These are phyloP conservation scores for Tricholoma saponaceum DNA, from an alignment of 768 basidiomycete species.

Conservation along the genomic window DNA sequence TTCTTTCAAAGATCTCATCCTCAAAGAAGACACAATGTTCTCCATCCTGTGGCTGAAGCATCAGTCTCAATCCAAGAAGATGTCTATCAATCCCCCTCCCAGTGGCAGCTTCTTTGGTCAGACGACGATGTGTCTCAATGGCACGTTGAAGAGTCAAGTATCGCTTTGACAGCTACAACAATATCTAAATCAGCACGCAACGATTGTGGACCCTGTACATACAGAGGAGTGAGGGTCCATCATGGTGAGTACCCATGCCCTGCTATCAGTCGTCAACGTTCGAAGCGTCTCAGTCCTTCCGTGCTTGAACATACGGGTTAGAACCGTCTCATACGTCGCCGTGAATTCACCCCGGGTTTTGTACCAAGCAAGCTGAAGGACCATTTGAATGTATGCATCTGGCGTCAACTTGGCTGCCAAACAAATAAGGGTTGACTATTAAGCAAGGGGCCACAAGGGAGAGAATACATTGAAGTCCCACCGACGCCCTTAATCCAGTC, in stretches of 20 bases:
- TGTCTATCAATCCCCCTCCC: constrained; percentile 90
- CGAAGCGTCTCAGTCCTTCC: constrained; percentile 92
- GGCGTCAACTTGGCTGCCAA: constrained; percentile 44
- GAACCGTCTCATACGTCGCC: constrained; percentile 90
- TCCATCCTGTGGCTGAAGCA: constrained; percentile 51
- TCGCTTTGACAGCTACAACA: constrained; percentile 27
- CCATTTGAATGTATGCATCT: constrained; percentile 90
- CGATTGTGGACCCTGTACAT: constrained; percentile 16
- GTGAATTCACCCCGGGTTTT: constrained; percentile 71
- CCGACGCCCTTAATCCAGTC: constrained; percentile 82
- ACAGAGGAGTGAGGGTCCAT: constrained; percentile 47
- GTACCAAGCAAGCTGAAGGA: constrained; percentile 89
- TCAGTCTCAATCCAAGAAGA: constrained; percentile 74
- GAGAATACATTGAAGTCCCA: constrained; percentile 28
- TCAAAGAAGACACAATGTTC: constrained; percentile 66
- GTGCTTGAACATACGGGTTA: constrained; percentile 81
- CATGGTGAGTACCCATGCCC: constrained; percentile 78
- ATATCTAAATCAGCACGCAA: neutral
- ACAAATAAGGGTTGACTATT: neutral
- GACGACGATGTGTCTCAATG: constrained; percentile 61
- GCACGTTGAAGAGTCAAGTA: constrained; percentile 61
- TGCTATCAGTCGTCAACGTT: constrained; percentile 65
- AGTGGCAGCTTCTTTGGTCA: constrained; percentile 73
- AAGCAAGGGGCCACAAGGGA: neutral
- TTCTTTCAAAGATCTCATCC: constrained; percentile 69